Evolutionary conservation across 176 grass and related monocot genomes (phyloP).

Genomic region (Miscanthus lutarioriparius): DNA sequence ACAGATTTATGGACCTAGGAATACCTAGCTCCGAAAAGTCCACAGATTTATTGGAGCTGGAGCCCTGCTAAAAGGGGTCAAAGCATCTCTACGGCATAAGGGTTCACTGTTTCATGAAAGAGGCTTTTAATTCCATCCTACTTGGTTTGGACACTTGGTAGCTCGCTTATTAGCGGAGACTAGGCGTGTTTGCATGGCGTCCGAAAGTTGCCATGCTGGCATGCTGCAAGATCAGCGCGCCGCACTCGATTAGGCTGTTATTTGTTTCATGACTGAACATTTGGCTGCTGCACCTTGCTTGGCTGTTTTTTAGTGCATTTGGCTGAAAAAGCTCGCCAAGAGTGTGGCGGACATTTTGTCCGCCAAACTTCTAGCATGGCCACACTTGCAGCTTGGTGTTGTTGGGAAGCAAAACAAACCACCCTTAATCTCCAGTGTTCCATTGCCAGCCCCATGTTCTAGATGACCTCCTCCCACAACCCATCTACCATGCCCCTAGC

Average conservation of each 20-base stretch:
- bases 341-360: neutral
- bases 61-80: neutral
- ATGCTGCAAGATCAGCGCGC: neutral
- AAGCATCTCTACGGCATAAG: neutral
- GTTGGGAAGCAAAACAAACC: neutral
- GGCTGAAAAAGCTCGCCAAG: neutral
- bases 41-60: neutral
- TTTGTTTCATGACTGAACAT: neutral
- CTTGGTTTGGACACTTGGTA: neutral
- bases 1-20: neutral
- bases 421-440: neutral
- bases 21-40: neutral
- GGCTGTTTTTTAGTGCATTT: neutral
- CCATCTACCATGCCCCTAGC: neutral
- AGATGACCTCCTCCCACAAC: neutral
- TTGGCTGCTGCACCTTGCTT: neutral
- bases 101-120: neutral
- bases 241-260: neutral
- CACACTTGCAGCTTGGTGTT: neutral
- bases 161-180: neutral
- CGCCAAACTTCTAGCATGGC: neutral
- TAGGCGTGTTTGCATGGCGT: neutral
- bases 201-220: neutral
- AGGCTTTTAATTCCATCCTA: neutral
- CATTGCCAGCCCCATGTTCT: neutral